Base-by-base conservation (phyloP, 345 rosid genomes). In the Eucalyptus sp. region DNA sequence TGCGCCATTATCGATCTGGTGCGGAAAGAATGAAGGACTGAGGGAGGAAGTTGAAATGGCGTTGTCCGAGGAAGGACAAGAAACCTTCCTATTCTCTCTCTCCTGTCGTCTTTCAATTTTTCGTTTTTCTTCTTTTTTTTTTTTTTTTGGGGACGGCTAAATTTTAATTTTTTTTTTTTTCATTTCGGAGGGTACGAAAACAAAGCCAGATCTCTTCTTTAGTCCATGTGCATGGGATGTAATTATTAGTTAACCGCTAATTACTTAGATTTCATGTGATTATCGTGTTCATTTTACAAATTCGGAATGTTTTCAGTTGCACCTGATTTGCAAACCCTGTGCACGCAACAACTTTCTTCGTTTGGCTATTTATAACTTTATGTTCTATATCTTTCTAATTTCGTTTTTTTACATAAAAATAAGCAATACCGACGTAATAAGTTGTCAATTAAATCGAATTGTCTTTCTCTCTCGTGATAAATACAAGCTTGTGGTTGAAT, bases 381-480 rank as follows among this genome's bases (percentile, higher is more conserved):
- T 15, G 1, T 14, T 6, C 5, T 14, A 13, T 62, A 13, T 62
- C 31, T 62, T n/a, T 64, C 0, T n/a, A 14, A 64, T 64, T 62
- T 64, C 0, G 8, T n/a, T 16, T 64, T 64, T 3, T 7, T 14
- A n/a, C 2, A 15, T 7, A 14, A n/a, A n/a, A n/a, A 64, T 4
- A 64, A 64, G 3, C 0, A 60, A 60, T 27, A 27, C 3, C 0
- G 0, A 27, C 31, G 6, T 62, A 33, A 12, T 62, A 11, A 62
- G 29, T 29, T n/a, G 20, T 33, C 1, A 4, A 1, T 64, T 7
- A 14, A n/a, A 31, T 64, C 0, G 4, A 0, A 3, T 64, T 10
- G 1, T 20, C 5, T 52, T 18, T 24, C 3, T 0, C 37, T n/a
- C 22, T 64, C 5, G 41, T 15, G 76, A 64, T 15, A 13, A 64